Percentiles rank a stretch among this genome's conserved stretches.
Conservation (phyloP, 495 filamentous ascomycete species). For the Penicillium cosmopolitanum region DNA sequence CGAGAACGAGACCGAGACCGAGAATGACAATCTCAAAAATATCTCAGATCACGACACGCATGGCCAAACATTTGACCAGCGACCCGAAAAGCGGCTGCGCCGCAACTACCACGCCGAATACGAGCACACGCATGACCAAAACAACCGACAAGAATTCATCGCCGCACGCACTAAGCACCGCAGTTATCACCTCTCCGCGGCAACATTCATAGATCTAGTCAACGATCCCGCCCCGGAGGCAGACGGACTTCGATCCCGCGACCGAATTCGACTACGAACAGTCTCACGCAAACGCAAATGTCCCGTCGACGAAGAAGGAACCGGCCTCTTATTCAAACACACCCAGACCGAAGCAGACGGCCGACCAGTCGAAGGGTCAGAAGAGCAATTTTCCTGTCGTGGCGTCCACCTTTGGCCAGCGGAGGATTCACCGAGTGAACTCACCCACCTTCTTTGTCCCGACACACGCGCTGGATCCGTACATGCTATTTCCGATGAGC, state of each 20-base stretch:
- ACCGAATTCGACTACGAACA: slow-evolving; percentile 57
- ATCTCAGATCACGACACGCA: slow-evolving; percentile 26
- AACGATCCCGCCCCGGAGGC: slow-evolving; percentile 51
- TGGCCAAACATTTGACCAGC: slow-evolving; percentile 40
- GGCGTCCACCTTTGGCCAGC: slow-evolving; percentile 64
- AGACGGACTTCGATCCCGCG: slow-evolving; percentile 40
- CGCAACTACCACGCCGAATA: slow-evolving; percentile 52
- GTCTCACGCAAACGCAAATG: slow-evolving; percentile 48
- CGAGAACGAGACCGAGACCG: too few species aligned
- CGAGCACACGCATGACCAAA: slow-evolving; percentile 44
- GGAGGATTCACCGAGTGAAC: slow-evolving; percentile 44
- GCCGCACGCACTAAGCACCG: slow-evolving; percentile 62
- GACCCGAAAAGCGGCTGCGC: slow-evolving; percentile 43
- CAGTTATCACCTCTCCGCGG: slow-evolving; percentile 59
- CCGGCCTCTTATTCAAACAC: slow-evolving; percentile 38
- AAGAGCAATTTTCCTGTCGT: slow-evolving; percentile 54
- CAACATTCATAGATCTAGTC: slow-evolving; percentile 69
- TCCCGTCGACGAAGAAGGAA: slow-evolving; percentile 43
- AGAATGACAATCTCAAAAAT: slow-evolving; percentile 7
- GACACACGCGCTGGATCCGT: slow-evolving; percentile 50
- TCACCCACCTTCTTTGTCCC: slow-evolving; percentile 63
- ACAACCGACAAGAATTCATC: slow-evolving; percentile 51
- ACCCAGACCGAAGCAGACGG: slow-evolving; percentile 35
- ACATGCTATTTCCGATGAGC: slow-evolving; percentile 61
- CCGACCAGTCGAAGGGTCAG: slow-evolving; percentile 33